Conservation (phyloP, 768 basidiomycete species). For the Suillus weaverae region DNA sequence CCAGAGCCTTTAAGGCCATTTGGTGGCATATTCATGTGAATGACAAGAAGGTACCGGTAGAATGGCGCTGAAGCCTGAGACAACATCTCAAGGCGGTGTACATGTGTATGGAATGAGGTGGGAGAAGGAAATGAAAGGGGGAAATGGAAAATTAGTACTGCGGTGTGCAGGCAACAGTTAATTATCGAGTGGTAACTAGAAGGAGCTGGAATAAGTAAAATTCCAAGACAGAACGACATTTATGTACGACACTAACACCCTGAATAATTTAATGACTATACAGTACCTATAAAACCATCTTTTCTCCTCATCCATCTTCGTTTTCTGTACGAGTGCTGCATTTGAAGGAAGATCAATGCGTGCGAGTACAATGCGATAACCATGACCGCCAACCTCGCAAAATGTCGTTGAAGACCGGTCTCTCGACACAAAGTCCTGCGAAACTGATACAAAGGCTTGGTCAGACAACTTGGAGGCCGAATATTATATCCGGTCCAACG, state of each 20-base stretch:
- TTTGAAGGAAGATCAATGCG: background rate
- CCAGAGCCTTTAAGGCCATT: background rate
- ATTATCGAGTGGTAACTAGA: background rate
- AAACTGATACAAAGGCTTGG: background rate
- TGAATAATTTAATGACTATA: background rate
- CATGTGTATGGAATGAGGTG: background rate
- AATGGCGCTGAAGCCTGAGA: background rate
- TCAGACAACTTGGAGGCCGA: background rate
- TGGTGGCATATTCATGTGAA: background rate
- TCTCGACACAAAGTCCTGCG: background rate
- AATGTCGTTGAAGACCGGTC: background rate
- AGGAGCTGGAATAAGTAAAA: background rate
- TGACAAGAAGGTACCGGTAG: background rate
- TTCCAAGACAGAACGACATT: background rate
- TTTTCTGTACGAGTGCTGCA: background rate
- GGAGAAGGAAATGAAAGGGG: background rate
- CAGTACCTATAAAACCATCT: background rate
- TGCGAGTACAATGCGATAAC: background rate
- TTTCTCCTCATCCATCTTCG: background rate
- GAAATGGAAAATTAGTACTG: background rate
- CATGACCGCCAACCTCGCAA: background rate
- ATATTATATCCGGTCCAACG: background rate
- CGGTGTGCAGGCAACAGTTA: background rate
- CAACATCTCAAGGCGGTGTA: background rate
- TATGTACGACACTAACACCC: background rate